Conservation (phyloP, 352 stramenopile species). For the Saprolegnia parasitica region DNA sequence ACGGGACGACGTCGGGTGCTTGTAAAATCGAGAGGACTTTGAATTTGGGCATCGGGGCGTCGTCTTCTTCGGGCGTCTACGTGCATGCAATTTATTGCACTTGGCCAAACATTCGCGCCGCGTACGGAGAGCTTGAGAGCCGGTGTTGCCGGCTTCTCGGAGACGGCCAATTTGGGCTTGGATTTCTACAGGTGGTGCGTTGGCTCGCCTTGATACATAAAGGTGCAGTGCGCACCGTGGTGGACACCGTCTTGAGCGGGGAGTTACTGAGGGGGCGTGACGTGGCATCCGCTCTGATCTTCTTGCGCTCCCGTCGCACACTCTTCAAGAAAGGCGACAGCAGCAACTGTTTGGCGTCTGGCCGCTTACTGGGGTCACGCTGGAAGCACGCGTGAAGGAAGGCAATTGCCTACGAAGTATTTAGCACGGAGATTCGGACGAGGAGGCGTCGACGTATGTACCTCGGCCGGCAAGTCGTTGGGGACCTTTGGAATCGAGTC, state of each 20-base stretch:
- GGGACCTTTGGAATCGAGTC: constrained; percentile 51
- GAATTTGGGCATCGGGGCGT: constrained; percentile 9
- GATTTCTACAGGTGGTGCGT: background rate
- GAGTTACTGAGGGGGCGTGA: background rate
- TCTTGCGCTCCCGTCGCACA: background rate
- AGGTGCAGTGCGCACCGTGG: background rate
- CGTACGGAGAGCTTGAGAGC: background rate
- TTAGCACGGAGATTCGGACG: background rate
- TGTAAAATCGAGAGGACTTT: background rate
- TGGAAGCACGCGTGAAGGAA: constrained; percentile 65
- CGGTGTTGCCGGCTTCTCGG: background rate
- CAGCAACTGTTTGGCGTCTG: constrained; percentile 85
- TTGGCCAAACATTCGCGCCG: background rate
- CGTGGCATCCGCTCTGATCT: background rate
- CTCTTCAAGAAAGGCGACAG: constrained; percentile 83
- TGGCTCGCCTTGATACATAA: background rate
- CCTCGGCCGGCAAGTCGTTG: constrained; percentile 34
- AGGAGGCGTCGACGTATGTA: background rate
- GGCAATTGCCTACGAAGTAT: constrained; percentile 36
- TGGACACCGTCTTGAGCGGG: background rate
- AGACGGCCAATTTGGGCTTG: background rate
- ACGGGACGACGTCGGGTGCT: background rate
- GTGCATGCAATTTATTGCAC: background rate
- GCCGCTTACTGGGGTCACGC: constrained; percentile 63
- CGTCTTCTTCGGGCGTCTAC: background rate